A percentile compares a stretch with the other conserved stretches of the same genome.
Conservation (phyloP, 495 filamentous ascomycete genomes). For the Ramalina intermedia region DNA sequence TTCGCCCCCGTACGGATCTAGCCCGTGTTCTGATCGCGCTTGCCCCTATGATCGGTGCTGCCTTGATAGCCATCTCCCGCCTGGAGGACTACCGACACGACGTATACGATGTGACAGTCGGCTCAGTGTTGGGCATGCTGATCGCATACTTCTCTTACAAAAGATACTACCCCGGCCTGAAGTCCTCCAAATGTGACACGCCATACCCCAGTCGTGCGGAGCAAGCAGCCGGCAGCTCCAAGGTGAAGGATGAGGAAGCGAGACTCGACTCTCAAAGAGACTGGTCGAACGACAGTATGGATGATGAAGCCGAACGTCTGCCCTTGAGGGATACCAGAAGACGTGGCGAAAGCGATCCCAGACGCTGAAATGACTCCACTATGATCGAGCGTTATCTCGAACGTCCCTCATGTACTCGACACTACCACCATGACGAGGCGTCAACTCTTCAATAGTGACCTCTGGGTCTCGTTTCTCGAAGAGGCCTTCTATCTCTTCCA, state of each 20-base stretch:
- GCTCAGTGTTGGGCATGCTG: constrained; percentile 55
- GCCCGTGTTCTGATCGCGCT: constrained; percentile 40
- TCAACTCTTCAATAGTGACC: too few species aligned
- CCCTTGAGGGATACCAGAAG: constrained; percentile 12
- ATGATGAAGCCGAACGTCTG: constrained; percentile 13
- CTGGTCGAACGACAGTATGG: constrained; percentile 7
- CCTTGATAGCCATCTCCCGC: constrained; percentile 79
- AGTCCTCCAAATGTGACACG: constrained; percentile 33
- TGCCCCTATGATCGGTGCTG: constrained; percentile 61
- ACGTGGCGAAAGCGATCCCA: constrained; percentile 3
- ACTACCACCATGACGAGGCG: too few species aligned
- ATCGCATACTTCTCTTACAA: constrained; percentile 76
- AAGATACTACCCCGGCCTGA: constrained; percentile 46
- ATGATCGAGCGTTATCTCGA: too few species aligned
- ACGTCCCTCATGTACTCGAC: too few species aligned
- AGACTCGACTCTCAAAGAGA: constrained; percentile 4
- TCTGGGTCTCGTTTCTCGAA: constrained; percentile 18
- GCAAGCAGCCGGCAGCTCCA: constrained; percentile 25
- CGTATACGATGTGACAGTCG: constrained; percentile 76
- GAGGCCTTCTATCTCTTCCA: constrained; percentile 44
- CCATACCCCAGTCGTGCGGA: constrained; percentile 37
- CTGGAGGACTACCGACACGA: constrained; percentile 93
- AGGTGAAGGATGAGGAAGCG: constrained; percentile 35
- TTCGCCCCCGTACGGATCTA: constrained; percentile 61
- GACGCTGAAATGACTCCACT: background rate